These are phyloP conservation scores for Phytopythium litorale DNA, from an alignment of 352 stramenopile genomes.

Conservation along the genomic window DNA sequence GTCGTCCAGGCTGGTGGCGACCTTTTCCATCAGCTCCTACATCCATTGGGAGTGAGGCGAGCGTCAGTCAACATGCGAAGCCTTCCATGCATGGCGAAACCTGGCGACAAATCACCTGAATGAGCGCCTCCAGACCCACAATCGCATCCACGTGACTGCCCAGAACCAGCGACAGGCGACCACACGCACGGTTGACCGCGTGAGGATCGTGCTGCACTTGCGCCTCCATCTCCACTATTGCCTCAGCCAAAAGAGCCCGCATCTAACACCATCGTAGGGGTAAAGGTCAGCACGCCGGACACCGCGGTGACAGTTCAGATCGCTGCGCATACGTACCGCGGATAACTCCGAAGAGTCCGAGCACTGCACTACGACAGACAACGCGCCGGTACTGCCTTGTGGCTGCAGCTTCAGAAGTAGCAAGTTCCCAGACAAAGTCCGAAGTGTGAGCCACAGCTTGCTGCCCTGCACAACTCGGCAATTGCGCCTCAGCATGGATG, in stretches of 20 bases:
- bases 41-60: slow-evolving; percentile 1
- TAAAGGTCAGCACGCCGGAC: neutral
- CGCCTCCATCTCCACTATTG: neutral
- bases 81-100: neutral
- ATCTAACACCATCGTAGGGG: slow-evolving; percentile 23
- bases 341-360: slow-evolving; percentile 53
- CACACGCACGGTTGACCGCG: neutral
- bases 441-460: slow-evolving; percentile 49
- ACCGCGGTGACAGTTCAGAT: neutral
- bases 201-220: neutral
- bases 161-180: neutral
- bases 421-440: slow-evolving; percentile 36
- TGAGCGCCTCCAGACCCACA: neutral
- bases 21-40: slow-evolving; percentile 36
- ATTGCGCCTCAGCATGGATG: slow-evolving; percentile 21
- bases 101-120: neutral
- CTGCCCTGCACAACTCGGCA: slow-evolving; percentile 32
- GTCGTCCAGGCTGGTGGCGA: slow-evolving; percentile 20
- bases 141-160: neutral
- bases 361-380: slow-evolving; percentile 28
- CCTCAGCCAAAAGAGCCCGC: slow-evolving; percentile 36
- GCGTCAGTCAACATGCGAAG: neutral
- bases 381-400: neutral
- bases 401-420: slow-evolving; percentile 31
- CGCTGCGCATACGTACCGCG: slow-evolving; percentile 28